Evolutionary conservation across 2,329 filamentous ascomycete species (phyloP), one percentile per base, ranked within the genome.

Genomic region (Colletotrichum zoysiae): DNA sequence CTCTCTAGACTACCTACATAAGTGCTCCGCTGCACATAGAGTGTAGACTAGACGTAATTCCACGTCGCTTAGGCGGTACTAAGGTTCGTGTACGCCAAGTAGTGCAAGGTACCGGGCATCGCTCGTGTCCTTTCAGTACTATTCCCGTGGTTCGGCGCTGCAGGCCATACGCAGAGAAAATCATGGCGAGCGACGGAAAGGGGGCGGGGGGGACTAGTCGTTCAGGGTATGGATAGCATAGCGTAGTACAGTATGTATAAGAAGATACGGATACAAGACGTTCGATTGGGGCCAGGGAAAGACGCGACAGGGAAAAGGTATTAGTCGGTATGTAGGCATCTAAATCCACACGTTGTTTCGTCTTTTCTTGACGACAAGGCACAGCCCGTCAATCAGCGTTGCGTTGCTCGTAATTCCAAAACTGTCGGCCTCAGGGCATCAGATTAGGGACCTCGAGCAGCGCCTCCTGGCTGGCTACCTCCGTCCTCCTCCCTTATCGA

Each of bases 401-500:
- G 33, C 38, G 9, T 12, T n/a, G 20, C 9, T 35, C 58, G 14
- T n/a, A 26, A 61, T 26, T 48, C 40, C 35, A 48, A n/a, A 40
- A 3, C 55, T 12, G 33, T 40, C 55, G 40, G 55, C 11, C 38
- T 40, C 33, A 40, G 55, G 33, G 59, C 30, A 62, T 62, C 59
- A 51, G 8, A 3, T 12, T 26, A 51, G 3, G 42, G 2, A 42
- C 40, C 14, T 18, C 30, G 30, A 51, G 46, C 46, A 51, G 33
- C 60, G 11, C 35, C 35, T 23, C 14, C 60, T 59, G 46, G n/a
- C 42, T 48, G 12, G 42, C 38, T 18, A 63, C 44, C 40, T 53
- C 33, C 33, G 23, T 44, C 20, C 38, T 33, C 14, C 38, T 14
- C 46, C 23, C 67, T 67, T 70, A 67, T 70, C 67, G 48, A 70